These are phyloP conservation scores for Limonium bicolor DNA, from an alignment of 148 eudicot genomes.

Conservation along the genomic window DNA sequence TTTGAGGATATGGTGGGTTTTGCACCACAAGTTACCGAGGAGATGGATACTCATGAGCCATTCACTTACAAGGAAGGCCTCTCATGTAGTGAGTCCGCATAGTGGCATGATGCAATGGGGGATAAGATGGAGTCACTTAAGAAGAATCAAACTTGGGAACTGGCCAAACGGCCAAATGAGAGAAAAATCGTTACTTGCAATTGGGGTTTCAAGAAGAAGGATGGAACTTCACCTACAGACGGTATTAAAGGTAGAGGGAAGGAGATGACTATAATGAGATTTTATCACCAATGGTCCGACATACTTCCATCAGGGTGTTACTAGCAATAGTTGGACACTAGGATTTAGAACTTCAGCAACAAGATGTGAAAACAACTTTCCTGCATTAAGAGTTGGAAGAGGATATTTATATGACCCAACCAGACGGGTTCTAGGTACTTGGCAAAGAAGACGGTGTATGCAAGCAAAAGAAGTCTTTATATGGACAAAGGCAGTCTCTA, in stretches of 20 bases:
- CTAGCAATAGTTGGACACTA: too few relatives aligned
- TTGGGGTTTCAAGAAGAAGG: too few relatives aligned
- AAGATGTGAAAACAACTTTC: conserved; percentile 2
- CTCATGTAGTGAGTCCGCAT: background rate
- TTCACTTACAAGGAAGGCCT: conserved; percentile 1
- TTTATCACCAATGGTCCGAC: background rate
- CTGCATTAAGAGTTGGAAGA: conserved; percentile 1
- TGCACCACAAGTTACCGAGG: background rate
- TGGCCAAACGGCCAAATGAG: background rate
- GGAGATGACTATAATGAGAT: background rate
- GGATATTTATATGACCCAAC: conserved; percentile 1
- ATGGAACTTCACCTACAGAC: background rate
- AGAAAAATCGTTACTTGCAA: background rate
- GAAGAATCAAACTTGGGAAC: conserved; percentile 1
- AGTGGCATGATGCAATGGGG: conserved; percentile 2
- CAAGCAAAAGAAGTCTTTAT: conserved; percentile 1
- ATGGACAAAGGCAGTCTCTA: background rate
- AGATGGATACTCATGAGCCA: conserved; percentile 1
- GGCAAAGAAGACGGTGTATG: background rate
- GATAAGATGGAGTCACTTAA: too few relatives aligned
- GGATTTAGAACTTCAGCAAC: conserved; percentile 1
- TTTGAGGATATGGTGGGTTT: background rate
- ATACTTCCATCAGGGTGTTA: too few relatives aligned
- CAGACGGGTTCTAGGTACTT: background rate
- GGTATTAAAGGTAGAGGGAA: background rate